Conservation (phyloP, 2,329 filamentous ascomycete genomes). For the Aureobasidium pullulans region DNA sequence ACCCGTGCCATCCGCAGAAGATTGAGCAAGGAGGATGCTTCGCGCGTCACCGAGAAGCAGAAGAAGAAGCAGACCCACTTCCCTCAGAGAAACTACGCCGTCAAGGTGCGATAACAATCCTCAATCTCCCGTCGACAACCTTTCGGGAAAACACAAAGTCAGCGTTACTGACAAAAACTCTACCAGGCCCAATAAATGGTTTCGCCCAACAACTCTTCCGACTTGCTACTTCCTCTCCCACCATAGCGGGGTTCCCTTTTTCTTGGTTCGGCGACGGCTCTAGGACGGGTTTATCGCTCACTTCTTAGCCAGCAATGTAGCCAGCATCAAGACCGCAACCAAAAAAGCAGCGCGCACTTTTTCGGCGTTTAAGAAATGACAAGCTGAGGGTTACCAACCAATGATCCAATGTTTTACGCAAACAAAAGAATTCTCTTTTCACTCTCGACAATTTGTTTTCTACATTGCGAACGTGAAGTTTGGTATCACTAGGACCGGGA, state of each 20-base stretch:
- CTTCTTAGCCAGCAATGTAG: conserved; percentile 11
- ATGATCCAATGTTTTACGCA: conserved; percentile 11
- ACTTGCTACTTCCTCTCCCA: not conserved
- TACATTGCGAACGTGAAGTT: not conserved
- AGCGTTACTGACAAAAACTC: not conserved
- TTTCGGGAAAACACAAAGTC: not conserved
- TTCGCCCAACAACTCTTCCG: conserved; percentile 11
- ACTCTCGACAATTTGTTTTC: not conserved
- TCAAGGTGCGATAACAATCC: conserved; percentile 61
- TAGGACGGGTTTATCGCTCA: not conserved
- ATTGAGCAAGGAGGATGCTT: conserved; percentile 84
- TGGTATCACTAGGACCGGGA: not conserved
- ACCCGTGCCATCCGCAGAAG: conserved; percentile 96
- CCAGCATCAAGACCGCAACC: not conserved
- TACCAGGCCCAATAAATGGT: conserved; percentile 12
- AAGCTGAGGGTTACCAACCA: not conserved
- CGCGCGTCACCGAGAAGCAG: conserved; percentile 81
- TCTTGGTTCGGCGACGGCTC: conserved; percentile 11
- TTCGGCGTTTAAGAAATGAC: conserved; percentile 12
- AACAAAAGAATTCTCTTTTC: not conserved
- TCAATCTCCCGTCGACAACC: not conserved
- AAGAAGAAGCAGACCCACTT: conserved; percentile 96
- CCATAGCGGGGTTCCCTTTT: not conserved
- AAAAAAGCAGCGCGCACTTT: conserved; percentile 8
- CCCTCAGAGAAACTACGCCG: conserved; percentile 96